Evolutionary conservation across 2,329 filamentous ascomycete species (phyloP).

Genomic region (Pezicula neosporulosa): DNA sequence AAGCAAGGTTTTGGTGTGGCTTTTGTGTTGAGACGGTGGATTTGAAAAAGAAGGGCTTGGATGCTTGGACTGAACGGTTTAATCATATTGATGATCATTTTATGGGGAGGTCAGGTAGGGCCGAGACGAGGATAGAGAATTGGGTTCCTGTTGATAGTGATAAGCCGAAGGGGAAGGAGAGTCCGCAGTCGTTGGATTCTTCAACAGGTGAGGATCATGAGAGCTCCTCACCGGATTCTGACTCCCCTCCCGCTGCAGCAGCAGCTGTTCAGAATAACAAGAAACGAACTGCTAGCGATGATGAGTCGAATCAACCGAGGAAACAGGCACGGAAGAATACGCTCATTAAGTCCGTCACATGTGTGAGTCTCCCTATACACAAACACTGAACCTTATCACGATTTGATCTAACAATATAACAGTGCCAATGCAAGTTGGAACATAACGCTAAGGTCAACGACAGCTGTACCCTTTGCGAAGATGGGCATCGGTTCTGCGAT

Average conservation of each 20-base stretch:
- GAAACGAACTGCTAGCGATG: not conserved
- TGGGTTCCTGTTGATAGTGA: constrained; percentile 42
- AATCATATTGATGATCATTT: constrained; percentile 74
- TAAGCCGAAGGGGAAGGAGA: constrained; percentile 13
- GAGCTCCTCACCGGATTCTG: constrained; percentile 1
- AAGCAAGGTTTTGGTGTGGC: constrained; percentile 76
- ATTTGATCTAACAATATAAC: not conserved
- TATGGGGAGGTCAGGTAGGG: constrained; percentile 40
- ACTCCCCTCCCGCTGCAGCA: not conserved
- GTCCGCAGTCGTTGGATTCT: not conserved
- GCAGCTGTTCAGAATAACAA: not conserved
- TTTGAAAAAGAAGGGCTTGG: constrained; percentile 36
- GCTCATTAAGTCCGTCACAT: not conserved
- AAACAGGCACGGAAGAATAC: not conserved
- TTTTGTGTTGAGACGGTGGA: constrained; percentile 63
- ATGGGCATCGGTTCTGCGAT: not conserved
- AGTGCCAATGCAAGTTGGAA: not conserved
- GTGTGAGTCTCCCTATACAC: constrained; percentile 12
- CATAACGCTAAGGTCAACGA: not conserved
- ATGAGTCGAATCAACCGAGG: not conserved
- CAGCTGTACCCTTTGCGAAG: not conserved
- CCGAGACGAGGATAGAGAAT: constrained; percentile 44
- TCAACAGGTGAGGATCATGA: not conserved
- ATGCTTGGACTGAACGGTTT: constrained; percentile 55
- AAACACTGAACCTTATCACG: not conserved